Evolutionary conservation across 495 filamentous ascomycete species (phyloP), one percentile per base, ranked within the genome.

Genomic region (Hypoxylon crocopeplum): DNA sequence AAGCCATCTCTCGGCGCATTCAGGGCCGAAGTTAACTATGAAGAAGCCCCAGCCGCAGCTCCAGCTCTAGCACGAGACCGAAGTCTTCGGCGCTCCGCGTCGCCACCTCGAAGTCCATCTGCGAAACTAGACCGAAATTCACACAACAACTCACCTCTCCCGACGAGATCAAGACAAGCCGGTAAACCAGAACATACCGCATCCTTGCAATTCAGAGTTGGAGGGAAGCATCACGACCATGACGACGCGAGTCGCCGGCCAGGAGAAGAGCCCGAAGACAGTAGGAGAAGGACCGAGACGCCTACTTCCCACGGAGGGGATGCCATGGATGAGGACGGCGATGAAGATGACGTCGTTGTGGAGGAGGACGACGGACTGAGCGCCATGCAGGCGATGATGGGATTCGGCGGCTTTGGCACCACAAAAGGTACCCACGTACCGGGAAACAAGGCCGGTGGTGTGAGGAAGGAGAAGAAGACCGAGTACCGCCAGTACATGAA

Each of bases 401-500:
- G 95, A 1, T 97, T 98, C 62, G 84, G 82, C 4, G 80, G 79
- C 12, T 98, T 98, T 71, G 86, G 87, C 39, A 88, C 84, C 13
- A 98, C 94, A 27, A 96, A 98, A 69, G 82, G 89, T 53, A 92
- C 89, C 61, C 97, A 98, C 69, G 86, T 98, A 0, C 81, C 85
- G 6, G 94, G 94, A 5, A 98, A 98, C 68, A 83, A 96, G 65
- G 84, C 91, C 48, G 92, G 88, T 42, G 90, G 80, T 5, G 86
- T 97, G 22, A 77, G 88, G 54, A 97, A 96, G 80, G 93, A 96
- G 77, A 98, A 96, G 86, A 91, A 91, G 82, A 90, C 88, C 5
- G 85, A 95, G 80, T 97, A 97, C 69, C 80, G 94, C 69, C 94
- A 98, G 83, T 98, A 98, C 72, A 98, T 98, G 94, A 98, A 98